phyloP scores from a whole-genome alignment of 495 filamentous ascomycete genomes.

The Lasiosphaeria ovina region DNA sequence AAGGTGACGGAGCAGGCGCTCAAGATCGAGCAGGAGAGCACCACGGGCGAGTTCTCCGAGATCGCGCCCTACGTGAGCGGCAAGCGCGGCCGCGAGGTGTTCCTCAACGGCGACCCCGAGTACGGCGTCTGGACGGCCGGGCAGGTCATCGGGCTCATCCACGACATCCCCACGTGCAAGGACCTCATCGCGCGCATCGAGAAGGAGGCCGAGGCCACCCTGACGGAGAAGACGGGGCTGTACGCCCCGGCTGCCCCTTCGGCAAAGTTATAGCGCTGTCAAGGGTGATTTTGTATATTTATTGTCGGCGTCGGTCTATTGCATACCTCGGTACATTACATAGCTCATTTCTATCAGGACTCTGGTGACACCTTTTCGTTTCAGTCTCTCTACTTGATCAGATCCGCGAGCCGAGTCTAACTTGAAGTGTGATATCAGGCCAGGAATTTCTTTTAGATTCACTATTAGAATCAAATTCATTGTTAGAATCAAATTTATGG shows the following conservation, averaged over 20 bases:
- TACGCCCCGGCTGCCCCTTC: conserved; percentile 30
- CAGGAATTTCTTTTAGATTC: no score
- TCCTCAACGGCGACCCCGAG: conserved; percentile 86
- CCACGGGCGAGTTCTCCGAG: conserved; percentile 85
- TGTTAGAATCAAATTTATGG: no score
- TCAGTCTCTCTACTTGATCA: no score
- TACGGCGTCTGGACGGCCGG: conserved; percentile 75
- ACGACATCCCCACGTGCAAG: conserved; percentile 62
- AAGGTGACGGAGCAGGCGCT: conserved; percentile 78
- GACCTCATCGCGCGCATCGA: conserved; percentile 57
- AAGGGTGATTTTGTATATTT: conserved; percentile 5
- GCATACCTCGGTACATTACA: no score
- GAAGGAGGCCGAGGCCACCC: conserved; percentile 56
- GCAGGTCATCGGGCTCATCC: conserved; percentile 64
- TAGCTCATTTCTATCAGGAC: no score
- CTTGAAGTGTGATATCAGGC: no score
- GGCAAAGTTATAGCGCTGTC: conserved; percentile 36
- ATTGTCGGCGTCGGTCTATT: background rate
- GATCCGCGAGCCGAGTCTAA: no score
- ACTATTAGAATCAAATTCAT: no score
- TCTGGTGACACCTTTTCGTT: no score
- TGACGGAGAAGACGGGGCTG: conserved; percentile 42
- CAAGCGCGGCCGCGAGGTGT: conserved; percentile 87
- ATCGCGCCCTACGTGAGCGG: conserved; percentile 88
- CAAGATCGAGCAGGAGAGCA: conserved; percentile 81